Evolutionary conservation across 192 early-diverging fungal species (phyloP), one percentile per base, ranked within the genome.

Genomic region (Coemansia sp.): DNA sequence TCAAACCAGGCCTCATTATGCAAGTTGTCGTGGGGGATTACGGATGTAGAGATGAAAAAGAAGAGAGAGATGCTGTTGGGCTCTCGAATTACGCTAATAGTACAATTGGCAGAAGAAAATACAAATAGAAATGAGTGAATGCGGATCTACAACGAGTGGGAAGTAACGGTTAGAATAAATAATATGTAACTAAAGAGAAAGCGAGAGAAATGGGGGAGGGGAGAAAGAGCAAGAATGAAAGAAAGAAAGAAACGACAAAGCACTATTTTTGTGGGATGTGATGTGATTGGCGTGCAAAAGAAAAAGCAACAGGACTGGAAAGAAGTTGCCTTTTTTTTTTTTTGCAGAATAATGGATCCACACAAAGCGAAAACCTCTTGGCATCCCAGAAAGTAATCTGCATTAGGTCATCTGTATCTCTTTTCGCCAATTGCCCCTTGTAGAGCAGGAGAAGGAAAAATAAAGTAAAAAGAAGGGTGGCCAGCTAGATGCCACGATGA

Each of bases 1-100:
- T 26, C 26, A 3, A 26, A 26, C 26, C 26, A 52, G 65, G 58
- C 40, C 66, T 75, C 73, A 75, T 74, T 51, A 5, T 18, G 12
- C n/a, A 16, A 42, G n/a, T 13, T 22, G 54, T 26, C n/a, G 2
- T 15, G 4, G 19, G 4, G 19, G 1, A 4, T 43, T 13, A 13
- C 13, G 13, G 42, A 43, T 8, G 42, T 13, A 43, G 42, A 43
- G 42, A 8, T 8, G 40, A n/a, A 41, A 41, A 41, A 59, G 3
- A 59, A 59, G 16, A 39, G 13, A 19, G 26, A 22, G 8, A 54
- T 8, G 16, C 26, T 26, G 26, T 26, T 26, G 26, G 26, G 26
- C 26, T 26, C 26, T 26, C 26, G 48, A 18, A 18, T 16, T 66
- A 40, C 16, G 52, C 40, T 51, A 65, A 26, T 65, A 68, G 58